phyloP scores from a whole-genome alignment of 306 rosid genomes.

The Medicago lupulina region DNA sequence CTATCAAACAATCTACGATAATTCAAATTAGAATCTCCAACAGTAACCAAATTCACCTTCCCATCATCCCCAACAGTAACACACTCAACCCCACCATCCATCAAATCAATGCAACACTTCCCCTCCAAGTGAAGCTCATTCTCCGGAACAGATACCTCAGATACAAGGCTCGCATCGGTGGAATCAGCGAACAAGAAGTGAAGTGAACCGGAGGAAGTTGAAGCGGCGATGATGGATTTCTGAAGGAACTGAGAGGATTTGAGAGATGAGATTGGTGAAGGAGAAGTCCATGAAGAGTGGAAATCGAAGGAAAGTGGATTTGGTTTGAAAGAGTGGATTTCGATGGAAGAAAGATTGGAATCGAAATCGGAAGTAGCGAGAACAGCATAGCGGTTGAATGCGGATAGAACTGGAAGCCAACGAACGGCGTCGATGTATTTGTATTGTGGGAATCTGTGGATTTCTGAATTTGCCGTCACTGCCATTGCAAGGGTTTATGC shows the following conservation, averaged over 20 bases:
- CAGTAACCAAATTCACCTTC: constrained; percentile 65
- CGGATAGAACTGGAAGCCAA: constrained; percentile 77
- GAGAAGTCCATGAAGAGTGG: constrained; percentile 57
- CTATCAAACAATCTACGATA: constrained; percentile 69
- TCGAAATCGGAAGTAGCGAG: constrained; percentile 71
- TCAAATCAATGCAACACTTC: constrained; percentile 61
- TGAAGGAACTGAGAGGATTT: constrained; percentile 58
- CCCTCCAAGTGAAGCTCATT: constrained; percentile 56
- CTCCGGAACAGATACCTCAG: constrained; percentile 67
- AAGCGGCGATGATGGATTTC: constrained; percentile 63
- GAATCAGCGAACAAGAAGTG: constrained; percentile 64
- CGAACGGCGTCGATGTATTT: constrained; percentile 81
- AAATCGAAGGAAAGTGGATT: constrained; percentile 51
- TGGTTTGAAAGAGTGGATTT: constrained; percentile 58
- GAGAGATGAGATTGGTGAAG: constrained; percentile 77
- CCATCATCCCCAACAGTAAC: constrained; percentile 90
- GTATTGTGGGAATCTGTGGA: constrained; percentile 66
- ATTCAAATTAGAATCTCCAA: constrained; percentile 58
- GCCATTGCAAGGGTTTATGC: constrained; percentile 61
- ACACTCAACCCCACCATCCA: constrained; percentile 75
- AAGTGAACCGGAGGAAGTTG: constrained; percentile 67
- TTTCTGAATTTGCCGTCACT: constrained; percentile 38
- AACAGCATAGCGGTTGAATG: constrained; percentile 70
- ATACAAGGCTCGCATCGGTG: constrained; percentile 53
- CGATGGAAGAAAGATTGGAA: constrained; percentile 59